phyloP scores from a whole-genome alignment of 1,139 yeast genomes.

The Geotrichum klebahnii region DNA sequence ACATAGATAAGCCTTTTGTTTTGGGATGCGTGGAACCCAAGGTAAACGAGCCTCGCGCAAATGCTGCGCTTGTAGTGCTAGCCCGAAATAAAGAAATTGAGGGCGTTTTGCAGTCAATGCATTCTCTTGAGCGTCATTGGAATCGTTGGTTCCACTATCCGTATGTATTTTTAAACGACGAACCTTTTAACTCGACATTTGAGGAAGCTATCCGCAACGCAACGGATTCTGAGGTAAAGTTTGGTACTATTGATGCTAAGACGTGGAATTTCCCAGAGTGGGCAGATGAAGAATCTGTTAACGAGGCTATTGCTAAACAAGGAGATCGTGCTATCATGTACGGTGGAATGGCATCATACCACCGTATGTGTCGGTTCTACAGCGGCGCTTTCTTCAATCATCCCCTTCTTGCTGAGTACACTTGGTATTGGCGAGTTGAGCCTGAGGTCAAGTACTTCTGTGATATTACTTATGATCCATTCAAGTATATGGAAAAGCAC shows the following conservation, averaged over 20 bases:
- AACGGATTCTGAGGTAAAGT: conserved; percentile 57
- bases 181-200: conserved; percentile 63
- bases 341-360: conserved; percentile 73
- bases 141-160: conserved; percentile 90
- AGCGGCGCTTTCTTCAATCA: conserved; percentile 73
- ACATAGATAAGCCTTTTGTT: conserved; percentile 19
- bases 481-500: conserved; percentile 64
- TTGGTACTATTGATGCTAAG: conserved; percentile 51
- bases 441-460: conserved; percentile 87
- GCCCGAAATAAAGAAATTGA: conserved; percentile 71
- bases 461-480: conserved; percentile 88
- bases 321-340: conserved; percentile 80
- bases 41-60: conserved; percentile 45
- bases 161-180: conserved; percentile 81
- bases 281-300: conserved; percentile 40
- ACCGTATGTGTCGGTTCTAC: conserved; percentile 67
- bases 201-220: conserved; percentile 47
- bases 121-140: conserved; percentile 74
- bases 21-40: conserved; percentile 39
- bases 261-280: conserved; percentile 56
- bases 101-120: conserved; percentile 65
- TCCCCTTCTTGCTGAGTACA: conserved; percentile 57
- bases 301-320: conserved; percentile 60
- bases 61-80: conserved; percentile 76
- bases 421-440: conserved; percentile 95